phyloP scores from a whole-genome alignment of 2,329 filamentous ascomycete genomes.

The Diplodia sapinea region DNA sequence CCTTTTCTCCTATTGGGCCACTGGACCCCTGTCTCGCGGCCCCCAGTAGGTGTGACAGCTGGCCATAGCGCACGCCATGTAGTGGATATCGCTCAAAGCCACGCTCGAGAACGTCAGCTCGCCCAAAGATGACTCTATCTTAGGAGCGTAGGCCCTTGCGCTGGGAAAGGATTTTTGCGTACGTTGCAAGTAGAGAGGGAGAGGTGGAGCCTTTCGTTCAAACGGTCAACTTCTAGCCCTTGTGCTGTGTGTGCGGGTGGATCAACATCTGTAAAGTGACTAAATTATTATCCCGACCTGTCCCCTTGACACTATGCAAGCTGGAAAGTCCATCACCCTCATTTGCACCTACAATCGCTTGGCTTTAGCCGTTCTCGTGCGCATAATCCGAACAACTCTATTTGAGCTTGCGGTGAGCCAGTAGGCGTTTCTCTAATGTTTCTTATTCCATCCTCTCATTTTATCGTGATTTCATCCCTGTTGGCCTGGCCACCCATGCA shows the following conservation, averaged over 20 bases:
- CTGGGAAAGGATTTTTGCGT: not conserved
- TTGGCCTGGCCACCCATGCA: not conserved
- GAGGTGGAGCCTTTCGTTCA: not conserved
- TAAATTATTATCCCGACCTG: not conserved
- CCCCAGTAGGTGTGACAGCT: not conserved
- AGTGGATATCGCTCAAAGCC: slow-evolving; percentile 26
- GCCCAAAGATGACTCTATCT: not conserved
- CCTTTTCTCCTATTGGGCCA: slow-evolving; percentile 15
- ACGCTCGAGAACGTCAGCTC: slow-evolving; percentile 2
- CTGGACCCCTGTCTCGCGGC: not conserved
- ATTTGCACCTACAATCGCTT: not conserved
- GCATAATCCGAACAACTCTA: not conserved
- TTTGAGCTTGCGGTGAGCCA: not conserved
- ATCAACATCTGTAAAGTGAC: not conserved
- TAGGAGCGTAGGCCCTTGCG: not conserved
- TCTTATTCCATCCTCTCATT: not conserved
- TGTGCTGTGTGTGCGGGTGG: not conserved
- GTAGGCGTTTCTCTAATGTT: not conserved
- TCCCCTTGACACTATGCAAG: not conserved
- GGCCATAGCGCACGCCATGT: slow-evolving; percentile 26
- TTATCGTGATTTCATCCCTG: not conserved
- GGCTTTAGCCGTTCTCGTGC: too few species aligned
- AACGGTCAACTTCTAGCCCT: too few species aligned
- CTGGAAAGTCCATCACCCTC: not conserved
- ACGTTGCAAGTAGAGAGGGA: not conserved